Evolutionary conservation across 164 flowering plant species (phyloP).

Genomic region (Paratinospora sagittata): DNA sequence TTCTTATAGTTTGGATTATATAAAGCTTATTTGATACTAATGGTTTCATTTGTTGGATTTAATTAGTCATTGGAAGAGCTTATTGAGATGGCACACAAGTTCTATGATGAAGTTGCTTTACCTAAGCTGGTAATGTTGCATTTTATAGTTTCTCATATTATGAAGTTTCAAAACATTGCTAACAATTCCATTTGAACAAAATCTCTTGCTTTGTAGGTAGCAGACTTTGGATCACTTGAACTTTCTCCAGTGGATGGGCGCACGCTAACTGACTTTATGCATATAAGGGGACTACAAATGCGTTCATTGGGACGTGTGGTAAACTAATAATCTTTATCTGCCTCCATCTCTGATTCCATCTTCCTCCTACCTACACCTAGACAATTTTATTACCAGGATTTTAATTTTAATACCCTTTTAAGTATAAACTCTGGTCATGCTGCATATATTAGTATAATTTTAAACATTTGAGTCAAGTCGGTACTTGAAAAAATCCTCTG

Average conservation of each 20-base stretch:
- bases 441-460: not conserved
- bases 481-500: not conserved
- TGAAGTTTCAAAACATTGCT: not conserved
- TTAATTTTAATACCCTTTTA: not conserved
- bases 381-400: not conserved
- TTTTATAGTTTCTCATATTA: constrained; percentile 4
- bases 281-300: constrained; percentile 82
- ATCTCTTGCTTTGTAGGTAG: constrained; percentile 40
- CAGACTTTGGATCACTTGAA: constrained; percentile 93
- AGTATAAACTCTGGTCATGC: not conserved
- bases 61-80: constrained; percentile 73
- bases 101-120: constrained; percentile 81
- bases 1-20: not conserved
- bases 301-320: constrained; percentile 91
- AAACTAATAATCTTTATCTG: constrained; percentile 16
- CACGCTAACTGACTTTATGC: constrained; percentile 94
- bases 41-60: constrained; percentile 15
- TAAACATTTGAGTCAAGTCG: not conserved
- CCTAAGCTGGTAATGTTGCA: constrained; percentile 72
- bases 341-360: not conserved
- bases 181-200: not conserved
- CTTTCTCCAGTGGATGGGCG: constrained; percentile 98
- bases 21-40: constrained; percentile 1
- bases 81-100: constrained; percentile 48
- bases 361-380: not conserved